phyloP scores from a whole-genome alignment of 2,329 filamentous ascomycete genomes.

The Uncinocarpus reesii region DNA sequence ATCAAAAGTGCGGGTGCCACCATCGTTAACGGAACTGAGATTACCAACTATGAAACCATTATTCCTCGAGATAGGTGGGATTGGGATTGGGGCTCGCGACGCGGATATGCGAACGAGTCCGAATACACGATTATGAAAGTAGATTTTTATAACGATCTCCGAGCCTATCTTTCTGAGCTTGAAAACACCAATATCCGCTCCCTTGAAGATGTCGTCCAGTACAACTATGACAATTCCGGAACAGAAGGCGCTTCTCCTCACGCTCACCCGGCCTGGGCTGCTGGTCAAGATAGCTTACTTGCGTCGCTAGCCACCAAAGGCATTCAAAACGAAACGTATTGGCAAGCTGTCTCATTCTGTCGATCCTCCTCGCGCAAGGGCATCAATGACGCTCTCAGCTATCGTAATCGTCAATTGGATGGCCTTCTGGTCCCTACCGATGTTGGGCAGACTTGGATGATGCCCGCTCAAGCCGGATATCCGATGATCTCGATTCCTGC shows the following conservation, averaged over 20 bases:
- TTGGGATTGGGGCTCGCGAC: constrained; percentile 56
- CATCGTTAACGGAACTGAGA: constrained; percentile 59
- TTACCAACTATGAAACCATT: constrained; percentile 51
- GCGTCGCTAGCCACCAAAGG: constrained; percentile 53
- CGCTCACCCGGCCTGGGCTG: constrained; percentile 53
- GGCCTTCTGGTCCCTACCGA: constrained; percentile 59
- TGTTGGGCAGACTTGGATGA: constrained; percentile 57
- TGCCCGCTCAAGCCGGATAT: constrained; percentile 66
- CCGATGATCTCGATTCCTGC: constrained; percentile 60
- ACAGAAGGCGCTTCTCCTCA: constrained; percentile 56
- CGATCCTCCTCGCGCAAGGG: constrained; percentile 52
- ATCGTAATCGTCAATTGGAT: constrained; percentile 37
- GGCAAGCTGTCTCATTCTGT: constrained; percentile 53
- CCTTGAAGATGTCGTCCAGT: constrained; percentile 55
- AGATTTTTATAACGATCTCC: constrained; percentile 51
- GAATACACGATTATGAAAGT: constrained; percentile 65
- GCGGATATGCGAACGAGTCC: constrained; percentile 59
- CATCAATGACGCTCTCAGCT: constrained; percentile 55
- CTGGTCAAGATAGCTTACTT: constrained; percentile 61
- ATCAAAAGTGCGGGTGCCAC: constrained; percentile 54
- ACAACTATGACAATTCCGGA: constrained; percentile 53
- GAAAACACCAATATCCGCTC: constrained; percentile 50
- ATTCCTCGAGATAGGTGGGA: constrained; percentile 60
- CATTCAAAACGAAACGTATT: constrained; percentile 54
- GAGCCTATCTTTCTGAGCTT: constrained; percentile 52